phyloP scores from a whole-genome alignment of 2,329 filamentous ascomycete genomes.

The Penicillium sclerotiorum region DNA sequence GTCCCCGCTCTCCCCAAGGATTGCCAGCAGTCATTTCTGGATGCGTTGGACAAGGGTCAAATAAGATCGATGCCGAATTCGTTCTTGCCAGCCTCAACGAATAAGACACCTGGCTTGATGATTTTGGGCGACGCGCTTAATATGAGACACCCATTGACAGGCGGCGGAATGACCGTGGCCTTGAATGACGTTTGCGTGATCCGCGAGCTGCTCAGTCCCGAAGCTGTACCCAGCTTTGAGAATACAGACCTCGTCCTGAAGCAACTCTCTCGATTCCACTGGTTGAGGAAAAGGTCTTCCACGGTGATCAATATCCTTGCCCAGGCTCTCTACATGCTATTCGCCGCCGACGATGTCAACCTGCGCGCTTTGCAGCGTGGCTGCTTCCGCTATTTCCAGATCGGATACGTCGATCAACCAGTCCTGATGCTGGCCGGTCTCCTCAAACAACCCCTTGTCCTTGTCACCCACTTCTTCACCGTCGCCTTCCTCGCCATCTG shows the following conservation, averaged over 20 bases:
- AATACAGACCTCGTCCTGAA: constrained; percentile 66
- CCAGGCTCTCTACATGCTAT: constrained; percentile 87
- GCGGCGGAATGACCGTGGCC: constrained; percentile 96
- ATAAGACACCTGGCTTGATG: constrained; percentile 71
- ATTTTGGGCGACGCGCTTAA: constrained; percentile 94
- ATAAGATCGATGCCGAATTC: constrained; percentile 95
- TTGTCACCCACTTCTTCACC: constrained; percentile 92
- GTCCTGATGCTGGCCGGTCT: constrained; percentile 80
- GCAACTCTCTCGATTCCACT: constrained; percentile 79
- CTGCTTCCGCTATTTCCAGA: constrained; percentile 73
- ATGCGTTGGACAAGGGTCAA: constrained; percentile 75
- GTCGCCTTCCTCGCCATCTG: constrained; percentile 89
- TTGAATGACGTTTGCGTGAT: constrained; percentile 89
- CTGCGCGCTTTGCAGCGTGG: background rate
- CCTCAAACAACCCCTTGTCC: constrained; percentile 72
- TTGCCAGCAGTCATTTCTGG: constrained; percentile 72
- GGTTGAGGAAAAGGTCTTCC: constrained; percentile 78
- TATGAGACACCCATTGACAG: constrained; percentile 98
- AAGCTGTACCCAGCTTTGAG: constrained; percentile 67
- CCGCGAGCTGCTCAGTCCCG: constrained; percentile 70
- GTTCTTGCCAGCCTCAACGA: constrained; percentile 80
- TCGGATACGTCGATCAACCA: constrained; percentile 73
- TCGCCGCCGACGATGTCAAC: constrained; percentile 71
- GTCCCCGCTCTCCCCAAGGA: constrained; percentile 73
- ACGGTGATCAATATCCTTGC: constrained; percentile 97